phyloP scores from a whole-genome alignment of 2,329 filamentous ascomycete species.

The Stenocarpella maydis region DNA sequence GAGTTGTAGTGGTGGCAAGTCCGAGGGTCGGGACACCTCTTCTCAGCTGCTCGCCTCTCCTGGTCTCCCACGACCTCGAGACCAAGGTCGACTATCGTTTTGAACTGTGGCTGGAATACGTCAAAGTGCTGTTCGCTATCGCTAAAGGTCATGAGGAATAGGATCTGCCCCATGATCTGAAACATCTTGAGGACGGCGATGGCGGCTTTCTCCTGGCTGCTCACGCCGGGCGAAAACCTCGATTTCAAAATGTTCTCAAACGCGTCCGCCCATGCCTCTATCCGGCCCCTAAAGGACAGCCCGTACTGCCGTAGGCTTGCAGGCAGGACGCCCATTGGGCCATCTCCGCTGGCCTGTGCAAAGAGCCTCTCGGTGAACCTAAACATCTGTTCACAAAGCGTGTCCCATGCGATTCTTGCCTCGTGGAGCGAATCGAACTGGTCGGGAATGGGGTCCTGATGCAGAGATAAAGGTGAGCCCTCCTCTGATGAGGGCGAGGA shows the following conservation, averaged over 20 bases:
- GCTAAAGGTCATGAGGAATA: constrained; percentile 69
- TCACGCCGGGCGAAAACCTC: constrained; percentile 57
- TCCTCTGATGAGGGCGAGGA: constrained; percentile 54
- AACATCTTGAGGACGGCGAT: constrained; percentile 71
- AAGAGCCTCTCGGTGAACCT: constrained; percentile 66
- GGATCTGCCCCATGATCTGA: constrained; percentile 64
- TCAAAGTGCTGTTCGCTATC: constrained; percentile 68
- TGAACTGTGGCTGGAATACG: constrained; percentile 59
- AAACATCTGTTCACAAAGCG: constrained; percentile 63
- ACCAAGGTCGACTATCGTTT: constrained; percentile 64
- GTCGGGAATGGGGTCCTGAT: constrained; percentile 50
- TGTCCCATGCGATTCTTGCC: constrained; percentile 65
- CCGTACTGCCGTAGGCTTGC: constrained; percentile 57
- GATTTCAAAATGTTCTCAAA: constrained; percentile 63
- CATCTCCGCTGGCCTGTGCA: constrained; percentile 53
- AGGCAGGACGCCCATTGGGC: constrained; percentile 62
- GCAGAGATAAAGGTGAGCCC: constrained; percentile 51
- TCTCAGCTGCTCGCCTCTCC: constrained; percentile 58
- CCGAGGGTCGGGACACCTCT: constrained; percentile 53
- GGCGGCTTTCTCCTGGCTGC: constrained; percentile 64
- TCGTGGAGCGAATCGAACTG: constrained; percentile 60
- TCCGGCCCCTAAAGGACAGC: constrained; percentile 55
- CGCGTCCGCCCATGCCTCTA: constrained; percentile 63
- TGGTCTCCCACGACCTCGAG: constrained; percentile 67
- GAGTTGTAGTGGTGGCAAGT: constrained; percentile 53